Percentiles rank a stretch among this genome's conserved stretches.
Evolutionary conservation across 1,284 basidiomycete genomes (phyloP).

Genomic region (Naganishia cerealis): DNA sequence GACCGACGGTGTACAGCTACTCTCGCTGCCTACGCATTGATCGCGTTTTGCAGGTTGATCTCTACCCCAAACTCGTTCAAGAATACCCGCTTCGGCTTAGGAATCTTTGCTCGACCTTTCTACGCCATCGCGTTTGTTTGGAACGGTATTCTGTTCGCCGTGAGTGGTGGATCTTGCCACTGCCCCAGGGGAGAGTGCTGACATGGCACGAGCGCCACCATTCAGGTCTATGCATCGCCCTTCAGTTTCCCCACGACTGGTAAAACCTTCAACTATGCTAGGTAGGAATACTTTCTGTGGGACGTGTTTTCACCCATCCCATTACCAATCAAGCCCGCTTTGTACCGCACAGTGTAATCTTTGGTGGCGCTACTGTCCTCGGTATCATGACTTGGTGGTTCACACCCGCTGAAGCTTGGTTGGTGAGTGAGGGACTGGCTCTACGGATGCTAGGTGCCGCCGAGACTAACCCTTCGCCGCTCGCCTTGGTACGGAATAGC

Average conservation of each 20-base stretch:
- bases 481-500: neutral
- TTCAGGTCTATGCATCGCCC: conserved; percentile 38
- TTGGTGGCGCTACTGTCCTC: conserved; percentile 72
- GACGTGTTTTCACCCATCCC: neutral
- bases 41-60: conserved; percentile 67
- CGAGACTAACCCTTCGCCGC: neutral
- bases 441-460: neutral
- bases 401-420: conserved; percentile 72
- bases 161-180: conserved; percentile 50
- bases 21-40: conserved; percentile 77
- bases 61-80: conserved; percentile 74
- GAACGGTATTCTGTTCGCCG: conserved; percentile 70
- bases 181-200: neutral
- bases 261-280: conserved; percentile 46
- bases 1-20: conserved; percentile 58
- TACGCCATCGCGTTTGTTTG: conserved; percentile 68
- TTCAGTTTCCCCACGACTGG: conserved; percentile 46
- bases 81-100: conserved; percentile 68
- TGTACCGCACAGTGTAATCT: conserved; percentile 60
- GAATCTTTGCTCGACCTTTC: conserved; percentile 65
- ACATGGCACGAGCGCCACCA: neutral
- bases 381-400: conserved; percentile 73
- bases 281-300: neutral
- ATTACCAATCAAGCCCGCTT: neutral
- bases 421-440: conserved; percentile 43